These are phyloP conservation scores for Pseudocercospora cruenta DNA, from an alignment of 2,329 filamentous ascomycete species.

Conservation along the genomic window DNA sequence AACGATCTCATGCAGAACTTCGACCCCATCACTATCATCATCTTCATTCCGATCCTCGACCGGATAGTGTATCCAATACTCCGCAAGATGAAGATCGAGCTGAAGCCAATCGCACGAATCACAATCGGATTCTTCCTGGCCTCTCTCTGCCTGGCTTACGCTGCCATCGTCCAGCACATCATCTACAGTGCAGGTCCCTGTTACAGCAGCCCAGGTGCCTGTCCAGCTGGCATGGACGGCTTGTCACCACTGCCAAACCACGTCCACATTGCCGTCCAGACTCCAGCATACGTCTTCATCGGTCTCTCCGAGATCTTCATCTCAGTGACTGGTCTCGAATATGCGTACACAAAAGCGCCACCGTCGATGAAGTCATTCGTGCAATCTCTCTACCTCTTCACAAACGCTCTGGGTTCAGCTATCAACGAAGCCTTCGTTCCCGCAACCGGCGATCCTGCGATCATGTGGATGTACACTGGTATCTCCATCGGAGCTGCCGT, in stretches of 20 bases:
- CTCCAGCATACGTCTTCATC: conserved; percentile 51
- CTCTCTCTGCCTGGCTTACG: conserved; percentile 58
- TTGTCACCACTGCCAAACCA: conserved; percentile 43
- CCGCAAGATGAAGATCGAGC: conserved; percentile 45
- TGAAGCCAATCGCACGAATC: conserved; percentile 57
- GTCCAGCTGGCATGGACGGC: conserved; percentile 40
- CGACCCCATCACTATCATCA: conserved; percentile 50
- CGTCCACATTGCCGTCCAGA: conserved; percentile 51
- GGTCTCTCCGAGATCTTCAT: conserved; percentile 52
- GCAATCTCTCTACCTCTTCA: conserved; percentile 63
- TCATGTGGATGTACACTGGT: conserved; percentile 62
- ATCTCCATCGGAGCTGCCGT: conserved; percentile 30
- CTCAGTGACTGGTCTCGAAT: conserved; percentile 52
- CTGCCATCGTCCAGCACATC: conserved; percentile 59
- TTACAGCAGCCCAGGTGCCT: conserved; percentile 49
- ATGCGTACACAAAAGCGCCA: conserved; percentile 53
- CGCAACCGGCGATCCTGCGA: conserved; percentile 63
- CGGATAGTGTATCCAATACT: conserved; percentile 51
- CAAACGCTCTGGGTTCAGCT: conserved; percentile 61
- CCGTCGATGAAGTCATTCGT: conserved; percentile 54
- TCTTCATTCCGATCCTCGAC: conserved; percentile 53
- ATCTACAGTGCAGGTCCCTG: conserved; percentile 60
- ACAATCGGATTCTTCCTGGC: conserved; percentile 58
- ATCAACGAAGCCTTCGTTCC: conserved; percentile 66
- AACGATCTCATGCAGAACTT: conserved; percentile 55